Percentiles rank a stretch among this genome's conserved stretches.
Evolutionary conservation across 306 rosid genomes (phyloP).

Genomic region (Prunus mongolica): DNA sequence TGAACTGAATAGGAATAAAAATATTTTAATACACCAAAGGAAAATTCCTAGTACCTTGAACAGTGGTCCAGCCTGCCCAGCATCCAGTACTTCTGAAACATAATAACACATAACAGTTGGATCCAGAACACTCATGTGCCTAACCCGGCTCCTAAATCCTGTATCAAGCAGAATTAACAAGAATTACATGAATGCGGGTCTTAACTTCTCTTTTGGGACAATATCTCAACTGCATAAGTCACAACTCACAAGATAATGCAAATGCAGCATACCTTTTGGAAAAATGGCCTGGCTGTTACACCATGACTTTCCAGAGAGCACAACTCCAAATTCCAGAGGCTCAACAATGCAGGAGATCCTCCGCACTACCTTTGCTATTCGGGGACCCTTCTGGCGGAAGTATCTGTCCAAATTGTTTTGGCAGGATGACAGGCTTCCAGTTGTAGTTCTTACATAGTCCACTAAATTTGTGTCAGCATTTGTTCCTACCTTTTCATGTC

Average conservation of each 20-base stretch:
- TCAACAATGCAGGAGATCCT: slow-evolving; percentile 93
- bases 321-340: slow-evolving; percentile 80
- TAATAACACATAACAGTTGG: slow-evolving; percentile 73
- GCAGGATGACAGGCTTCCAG: slow-evolving; percentile 50
- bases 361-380: slow-evolving; percentile 93
- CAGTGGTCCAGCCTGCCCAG: slow-evolving; percentile 70
- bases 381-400: slow-evolving; percentile 89
- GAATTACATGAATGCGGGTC: slow-evolving; percentile 15
- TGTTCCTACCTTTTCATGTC: slow-evolving; percentile 42
- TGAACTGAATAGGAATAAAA: slow-evolving; percentile 9
- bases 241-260: not conserved
- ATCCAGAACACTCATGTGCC: slow-evolving; percentile 69
- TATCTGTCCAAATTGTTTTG: slow-evolving; percentile 53
- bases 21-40: not conserved
- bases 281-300: slow-evolving; percentile 87
- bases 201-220: not conserved
- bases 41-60: slow-evolving; percentile 69
- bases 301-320: slow-evolving; percentile 90
- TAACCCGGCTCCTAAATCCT: slow-evolving; percentile 94
- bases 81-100: slow-evolving; percentile 87
- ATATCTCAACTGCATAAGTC: not conserved
- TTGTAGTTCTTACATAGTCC: slow-evolving; percentile 44
- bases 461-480: slow-evolving; percentile 41
- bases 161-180: slow-evolving; percentile 40
- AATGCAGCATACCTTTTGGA: slow-evolving; percentile 66